phyloP scores from a whole-genome alignment of 441 rosid species.

The Mallotus repandus region DNA sequence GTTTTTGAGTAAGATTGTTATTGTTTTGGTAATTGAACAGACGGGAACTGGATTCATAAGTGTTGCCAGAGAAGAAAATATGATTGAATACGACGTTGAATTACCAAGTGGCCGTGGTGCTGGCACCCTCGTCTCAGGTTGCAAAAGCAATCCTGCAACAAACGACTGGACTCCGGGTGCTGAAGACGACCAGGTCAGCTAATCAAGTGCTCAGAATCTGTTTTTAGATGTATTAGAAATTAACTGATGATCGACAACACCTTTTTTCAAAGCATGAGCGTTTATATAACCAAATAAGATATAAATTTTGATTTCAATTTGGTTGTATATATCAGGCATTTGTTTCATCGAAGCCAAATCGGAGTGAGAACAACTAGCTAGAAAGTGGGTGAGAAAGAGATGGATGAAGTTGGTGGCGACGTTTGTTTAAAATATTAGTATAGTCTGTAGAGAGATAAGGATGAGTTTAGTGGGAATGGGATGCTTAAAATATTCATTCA shows the following conservation, averaged over 20 bases:
- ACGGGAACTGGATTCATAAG: slow-evolving; percentile 71
- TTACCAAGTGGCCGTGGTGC: slow-evolving; percentile 21
- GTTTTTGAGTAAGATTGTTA: too few species aligned
- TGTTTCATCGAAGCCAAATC: slow-evolving; percentile 46
- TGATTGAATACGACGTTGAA: slow-evolving; percentile 30
- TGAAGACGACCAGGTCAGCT: slow-evolving; percentile 34
- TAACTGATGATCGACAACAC: neutral
- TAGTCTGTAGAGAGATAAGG: slow-evolving; percentile 11
- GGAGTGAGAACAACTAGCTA: slow-evolving; percentile 59
- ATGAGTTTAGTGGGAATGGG: slow-evolving; percentile 12
- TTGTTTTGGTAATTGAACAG: slow-evolving; percentile 29
- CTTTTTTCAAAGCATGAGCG: neutral
- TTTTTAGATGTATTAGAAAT: too few species aligned
- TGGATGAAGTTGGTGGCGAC: neutral
- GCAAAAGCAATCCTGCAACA: slow-evolving; percentile 61
- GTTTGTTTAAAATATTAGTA: neutral
- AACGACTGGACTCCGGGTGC: slow-evolving; percentile 60
- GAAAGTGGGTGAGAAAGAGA: neutral
- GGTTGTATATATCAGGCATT: slow-evolving; percentile 26
- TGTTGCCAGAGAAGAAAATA: slow-evolving; percentile 35
- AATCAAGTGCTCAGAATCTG: too few species aligned
- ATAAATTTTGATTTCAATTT: neutral
- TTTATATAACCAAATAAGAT: neutral
- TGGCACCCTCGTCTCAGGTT: slow-evolving; percentile 17
- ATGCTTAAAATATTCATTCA: neutral